These are phyloP conservation scores for Aspergillus japonicus DNA, from an alignment of 2,329 filamentous ascomycete species.

Conservation along the genomic window DNA sequence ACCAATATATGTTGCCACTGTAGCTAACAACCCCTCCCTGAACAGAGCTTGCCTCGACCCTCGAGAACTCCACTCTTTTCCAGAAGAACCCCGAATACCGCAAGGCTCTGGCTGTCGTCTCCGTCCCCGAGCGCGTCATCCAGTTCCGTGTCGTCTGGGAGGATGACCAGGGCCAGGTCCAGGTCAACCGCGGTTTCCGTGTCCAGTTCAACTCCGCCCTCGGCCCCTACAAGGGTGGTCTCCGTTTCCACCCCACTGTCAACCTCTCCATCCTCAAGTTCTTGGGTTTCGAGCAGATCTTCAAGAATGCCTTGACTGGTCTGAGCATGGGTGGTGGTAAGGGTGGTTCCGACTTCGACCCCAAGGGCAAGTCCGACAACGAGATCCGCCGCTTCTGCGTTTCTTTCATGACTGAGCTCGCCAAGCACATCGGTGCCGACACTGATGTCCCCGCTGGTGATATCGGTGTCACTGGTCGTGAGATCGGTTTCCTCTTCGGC, in stretches of 20 bases:
- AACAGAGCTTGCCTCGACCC: conserved; percentile 86
- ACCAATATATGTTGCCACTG: neutral
- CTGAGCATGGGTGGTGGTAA: conserved; percentile 96
- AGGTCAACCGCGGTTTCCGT: conserved; percentile 92
- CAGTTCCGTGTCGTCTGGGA: conserved; percentile 98
- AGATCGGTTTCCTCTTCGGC: conserved; percentile 94
- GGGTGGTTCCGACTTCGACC: conserved; percentile 97
- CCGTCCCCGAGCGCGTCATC: conserved; percentile 91
- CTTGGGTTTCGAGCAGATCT: conserved; percentile 98
- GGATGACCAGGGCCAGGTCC: conserved; percentile 79
- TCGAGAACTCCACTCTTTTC: conserved; percentile 92
- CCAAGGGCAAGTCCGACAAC: conserved; percentile 95
- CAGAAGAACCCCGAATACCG: conserved; percentile 91
- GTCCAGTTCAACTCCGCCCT: conserved; percentile 99
- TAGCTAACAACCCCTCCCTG: neutral
- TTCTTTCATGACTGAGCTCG: conserved; percentile 93
- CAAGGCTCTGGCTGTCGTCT: conserved; percentile 81
- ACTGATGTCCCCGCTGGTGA: conserved; percentile 96
- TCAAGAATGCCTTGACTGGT: conserved; percentile 98
- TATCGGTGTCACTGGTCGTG: conserved; percentile 87
- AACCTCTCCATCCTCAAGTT: conserved; percentile 81
- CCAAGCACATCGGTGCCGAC: conserved; percentile 92
- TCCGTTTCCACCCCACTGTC: conserved; percentile 78
- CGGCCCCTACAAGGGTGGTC: conserved; percentile 96
- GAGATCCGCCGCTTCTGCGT: conserved; percentile 98